Evolutionary conservation across 768 basidiomycete species (phyloP), one percentile per base, ranked within the genome.

Genomic region (button mushroom (Agaricus bisporus)): DNA sequence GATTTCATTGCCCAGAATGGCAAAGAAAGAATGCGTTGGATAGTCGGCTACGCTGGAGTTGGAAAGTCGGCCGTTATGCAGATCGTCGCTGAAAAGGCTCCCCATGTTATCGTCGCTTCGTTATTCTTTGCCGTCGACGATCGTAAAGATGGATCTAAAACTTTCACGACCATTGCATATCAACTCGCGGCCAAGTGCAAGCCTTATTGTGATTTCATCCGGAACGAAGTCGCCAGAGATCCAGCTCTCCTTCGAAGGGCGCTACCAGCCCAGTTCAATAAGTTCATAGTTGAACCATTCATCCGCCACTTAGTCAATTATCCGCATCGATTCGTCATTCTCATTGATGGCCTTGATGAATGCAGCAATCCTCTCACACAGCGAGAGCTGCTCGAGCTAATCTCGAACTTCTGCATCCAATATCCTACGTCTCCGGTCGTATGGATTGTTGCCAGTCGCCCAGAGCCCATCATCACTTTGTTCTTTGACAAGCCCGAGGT

Each of bases 371-470:
- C 3, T 1, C 38, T 48, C n/a, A 25, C 48, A 1, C 65, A 64
- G 20, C 41, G 29, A 14, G 47, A 58, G 14, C 44, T 66, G 15
- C 49, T 67, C 8, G 20, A 26, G 1, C 38, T 52, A 8, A 55
- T 64, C 12, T 37, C 18, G 0, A 17, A 35, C 5, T 41, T 49
- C 8, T 41, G 56, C 1, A 11, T 61, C 1, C 9, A 41, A 10
- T 15, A 15, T 3, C 38, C 22, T 10, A 29, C 28, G 3, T 47
- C 61, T 17, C 59, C 63, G 0, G 26, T 69, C 10, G 52, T 45
- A 10, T 61, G 68, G 37, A 28, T 70, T 10, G 59, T 70, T 28
- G 53, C 60, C 6, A 65, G 65, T 43, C 57, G 68, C 0, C 64
- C 66, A 5, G 68, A 68, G 42, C 47, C 57, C 4, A 51, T 60